Evolutionary conservation across 2,329 filamentous ascomycete species (phyloP).

Genomic region (Neoascochyta sp.): DNA sequence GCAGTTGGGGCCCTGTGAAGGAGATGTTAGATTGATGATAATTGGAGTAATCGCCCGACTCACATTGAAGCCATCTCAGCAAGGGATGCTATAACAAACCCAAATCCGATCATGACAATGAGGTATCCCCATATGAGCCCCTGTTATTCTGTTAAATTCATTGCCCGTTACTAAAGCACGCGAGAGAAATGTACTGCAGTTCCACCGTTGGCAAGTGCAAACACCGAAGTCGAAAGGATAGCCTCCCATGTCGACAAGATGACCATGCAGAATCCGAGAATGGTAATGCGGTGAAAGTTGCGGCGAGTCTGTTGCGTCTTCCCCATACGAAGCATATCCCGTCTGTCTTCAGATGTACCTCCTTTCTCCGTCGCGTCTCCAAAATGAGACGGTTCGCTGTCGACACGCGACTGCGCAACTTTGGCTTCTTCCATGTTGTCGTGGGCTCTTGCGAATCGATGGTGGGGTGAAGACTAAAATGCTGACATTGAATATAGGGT

Average conservation of each 20-base stretch:
- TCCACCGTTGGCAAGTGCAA: constrained; percentile 23
- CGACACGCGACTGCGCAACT: constrained; percentile 6
- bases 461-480: neutral
- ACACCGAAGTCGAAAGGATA: constrained; percentile 6
- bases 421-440: constrained; percentile 10
- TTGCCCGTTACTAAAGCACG: too few relatives aligned
- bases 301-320: constrained; percentile 18
- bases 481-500: neutral
- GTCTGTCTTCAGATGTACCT: constrained; percentile 14
- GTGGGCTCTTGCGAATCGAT: neutral
- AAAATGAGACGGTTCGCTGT: constrained; percentile 5
- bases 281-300: constrained; percentile 13
- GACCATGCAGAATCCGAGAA: constrained; percentile 18
- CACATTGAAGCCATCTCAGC: constrained; percentile 35
- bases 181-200: too few relatives aligned
- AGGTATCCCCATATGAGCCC: constrained; percentile 29
- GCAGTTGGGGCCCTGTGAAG: constrained; percentile 12
- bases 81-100: constrained; percentile 20
- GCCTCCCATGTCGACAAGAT: constrained; percentile 21
- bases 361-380: constrained; percentile 12
- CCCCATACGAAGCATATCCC: constrained; percentile 24
- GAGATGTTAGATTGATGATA: neutral
- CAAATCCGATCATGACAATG: constrained; percentile 21
- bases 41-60: neutral
- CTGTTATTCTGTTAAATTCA: too few relatives aligned